Percentiles rank a stretch among this genome's conserved stretches.
These are phyloP conservation scores for Solidago caesia DNA, from an alignment of 129 eudicot genomes.

Conservation along the genomic window DNA sequence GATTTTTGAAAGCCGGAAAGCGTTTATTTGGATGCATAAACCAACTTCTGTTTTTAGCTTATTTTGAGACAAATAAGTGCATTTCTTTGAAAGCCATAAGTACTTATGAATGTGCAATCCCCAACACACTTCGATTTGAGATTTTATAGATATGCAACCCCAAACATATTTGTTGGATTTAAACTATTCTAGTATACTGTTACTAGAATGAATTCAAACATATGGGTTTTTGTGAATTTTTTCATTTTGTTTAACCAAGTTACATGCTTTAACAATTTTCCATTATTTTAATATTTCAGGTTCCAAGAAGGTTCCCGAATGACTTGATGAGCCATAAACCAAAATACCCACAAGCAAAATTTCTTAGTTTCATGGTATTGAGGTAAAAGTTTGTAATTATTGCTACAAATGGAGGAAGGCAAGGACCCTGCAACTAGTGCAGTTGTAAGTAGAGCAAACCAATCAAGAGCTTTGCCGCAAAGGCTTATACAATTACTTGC, in stretches of 20 bases:
- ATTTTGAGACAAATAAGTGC: too few species aligned
- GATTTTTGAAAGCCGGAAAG: too few species aligned
- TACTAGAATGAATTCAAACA: too few species aligned
- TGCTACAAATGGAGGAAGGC: constrained; percentile 65
- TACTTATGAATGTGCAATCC: too few species aligned
- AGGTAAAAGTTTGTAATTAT: constrained; percentile 25
- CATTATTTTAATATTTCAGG: constrained; percentile 30
- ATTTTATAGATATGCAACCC: too few species aligned
- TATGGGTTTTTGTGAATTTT: not conserved
- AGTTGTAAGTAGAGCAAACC: constrained; percentile 45
- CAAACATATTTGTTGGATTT: too few species aligned
- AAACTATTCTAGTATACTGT: too few species aligned
- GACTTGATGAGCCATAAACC: constrained; percentile 30
- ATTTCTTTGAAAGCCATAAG: too few species aligned
- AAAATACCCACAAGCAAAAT: constrained; percentile 27
- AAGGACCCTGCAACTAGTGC: constrained; percentile 47
- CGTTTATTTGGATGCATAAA: too few species aligned
- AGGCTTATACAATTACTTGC: constrained; percentile 60
- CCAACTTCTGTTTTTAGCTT: too few species aligned
- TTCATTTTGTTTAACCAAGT: constrained; percentile 9
- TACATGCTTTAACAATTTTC: not conserved
- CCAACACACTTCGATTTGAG: too few species aligned
- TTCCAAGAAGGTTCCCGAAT: constrained; percentile 20
- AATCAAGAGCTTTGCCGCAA: constrained; percentile 74
- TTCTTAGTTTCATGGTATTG: constrained; percentile 18